Evolutionary conservation across 768 basidiomycete species (phyloP).

Genomic region (Daedaleopsis sinensis): DNA sequence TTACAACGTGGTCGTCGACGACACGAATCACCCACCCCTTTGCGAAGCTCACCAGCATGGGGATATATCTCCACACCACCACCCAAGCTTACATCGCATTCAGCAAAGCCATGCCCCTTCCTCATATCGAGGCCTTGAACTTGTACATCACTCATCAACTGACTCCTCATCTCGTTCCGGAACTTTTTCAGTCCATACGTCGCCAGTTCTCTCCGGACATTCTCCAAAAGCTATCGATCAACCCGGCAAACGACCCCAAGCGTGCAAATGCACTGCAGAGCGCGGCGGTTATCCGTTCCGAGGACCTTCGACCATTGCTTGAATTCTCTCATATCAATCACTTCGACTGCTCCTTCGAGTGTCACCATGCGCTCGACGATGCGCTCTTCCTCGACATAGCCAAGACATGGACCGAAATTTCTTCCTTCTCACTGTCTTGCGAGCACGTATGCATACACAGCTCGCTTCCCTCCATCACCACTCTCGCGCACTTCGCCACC

Average conservation of each 20-base stretch:
- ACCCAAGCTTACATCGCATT: background rate
- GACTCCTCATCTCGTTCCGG: background rate
- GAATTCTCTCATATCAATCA: background rate
- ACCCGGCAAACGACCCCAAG: background rate
- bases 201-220: background rate
- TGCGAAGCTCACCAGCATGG: background rate
- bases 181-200: background rate
- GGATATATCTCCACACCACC: background rate
- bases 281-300: background rate
- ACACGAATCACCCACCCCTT: background rate
- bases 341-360: background rate
- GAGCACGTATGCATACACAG: background rate
- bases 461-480: background rate
- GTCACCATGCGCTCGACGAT: conserved; percentile 1
- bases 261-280: background rate
- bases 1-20: background rate
- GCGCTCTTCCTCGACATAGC: conserved; percentile 8
- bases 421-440: background rate
- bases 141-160: background rate
- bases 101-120: background rate
- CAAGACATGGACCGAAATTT: conserved; percentile 2
- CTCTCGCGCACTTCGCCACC: background rate
- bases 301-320: background rate
- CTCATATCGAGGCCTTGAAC: background rate
- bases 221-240: background rate